These are phyloP conservation scores for Amoeboaphelidium protococcarum DNA, from an alignment of 371 early-diverging fungal species.

Conservation along the genomic window DNA sequence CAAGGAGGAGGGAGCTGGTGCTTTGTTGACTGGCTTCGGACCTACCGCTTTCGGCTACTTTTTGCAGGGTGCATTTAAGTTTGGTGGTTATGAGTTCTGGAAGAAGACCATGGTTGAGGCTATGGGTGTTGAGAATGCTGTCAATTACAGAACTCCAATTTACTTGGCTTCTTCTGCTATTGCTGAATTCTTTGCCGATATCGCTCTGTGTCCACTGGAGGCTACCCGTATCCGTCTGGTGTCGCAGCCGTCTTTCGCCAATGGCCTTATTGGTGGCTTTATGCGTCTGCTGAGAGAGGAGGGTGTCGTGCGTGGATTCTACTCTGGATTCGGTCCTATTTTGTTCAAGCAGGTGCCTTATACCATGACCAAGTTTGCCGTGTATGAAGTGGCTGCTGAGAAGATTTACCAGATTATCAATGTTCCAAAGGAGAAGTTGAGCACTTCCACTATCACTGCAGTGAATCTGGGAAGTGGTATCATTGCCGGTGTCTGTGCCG, in stretches of 20 bases:
- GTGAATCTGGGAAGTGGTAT: conserved; percentile 23
- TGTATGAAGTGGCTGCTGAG: conserved; percentile 24
- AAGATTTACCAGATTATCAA: conserved; percentile 16
- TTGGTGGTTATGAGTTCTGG: conserved; percentile 61
- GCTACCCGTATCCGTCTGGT: conserved; percentile 50
- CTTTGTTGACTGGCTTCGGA: conserved; percentile 41
- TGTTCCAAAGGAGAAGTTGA: conserved; percentile 24
- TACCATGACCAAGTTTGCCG: conserved; percentile 84
- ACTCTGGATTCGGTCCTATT: conserved; percentile 47
- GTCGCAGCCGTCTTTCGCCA: conserved; percentile 38
- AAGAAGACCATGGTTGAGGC: conserved; percentile 34
- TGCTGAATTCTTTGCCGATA: conserved; percentile 66
- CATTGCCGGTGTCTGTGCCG: conserved; percentile 27
- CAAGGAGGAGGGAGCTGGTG: conserved; percentile 37
- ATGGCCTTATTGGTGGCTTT: conserved; percentile 32
- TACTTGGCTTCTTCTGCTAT: conserved; percentile 51
- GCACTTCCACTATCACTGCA: conserved; percentile 15
- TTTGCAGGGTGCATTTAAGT: conserved; percentile 57
- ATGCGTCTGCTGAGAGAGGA: conserved; percentile 30
- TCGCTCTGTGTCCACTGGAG: conserved; percentile 34
- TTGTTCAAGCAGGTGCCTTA: conserved; percentile 72
- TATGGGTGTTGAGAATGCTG: conserved; percentile 41
- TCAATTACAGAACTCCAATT: conserved; percentile 39
- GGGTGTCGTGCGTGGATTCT: conserved; percentile 37
- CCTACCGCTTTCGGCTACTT: conserved; percentile 64